These are phyloP conservation scores for Boletus rufocinnamomeus DNA, from an alignment of 768 basidiomycete genomes.

Conservation along the genomic window DNA sequence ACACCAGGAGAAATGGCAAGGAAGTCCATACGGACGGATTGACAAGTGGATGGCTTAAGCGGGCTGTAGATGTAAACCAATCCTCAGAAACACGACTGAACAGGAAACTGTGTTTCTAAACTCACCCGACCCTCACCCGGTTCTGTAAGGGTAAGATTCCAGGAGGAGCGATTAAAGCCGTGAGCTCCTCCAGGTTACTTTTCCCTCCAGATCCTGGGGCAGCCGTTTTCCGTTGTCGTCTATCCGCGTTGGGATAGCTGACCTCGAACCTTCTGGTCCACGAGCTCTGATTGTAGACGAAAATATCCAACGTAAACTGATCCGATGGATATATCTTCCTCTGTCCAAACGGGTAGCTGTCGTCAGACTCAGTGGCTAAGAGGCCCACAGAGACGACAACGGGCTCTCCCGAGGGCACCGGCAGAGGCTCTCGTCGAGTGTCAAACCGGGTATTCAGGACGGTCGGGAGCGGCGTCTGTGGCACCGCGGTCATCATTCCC, in stretches of 20 bases:
- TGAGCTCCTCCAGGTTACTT: constrained; percentile 29
- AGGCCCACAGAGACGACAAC: constrained; percentile 72
- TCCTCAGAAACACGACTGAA: constrained; percentile 2
- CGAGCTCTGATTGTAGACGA: constrained; percentile 80
- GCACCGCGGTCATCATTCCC: constrained; percentile 34
- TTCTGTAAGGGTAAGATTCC: constrained; percentile 79
- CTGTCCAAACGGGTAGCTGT: constrained; percentile 17
- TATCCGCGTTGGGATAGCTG: constrained; percentile 58
- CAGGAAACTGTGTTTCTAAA: constrained; percentile 15
- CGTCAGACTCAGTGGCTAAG: constrained; percentile 29
- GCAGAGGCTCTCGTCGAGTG: constrained; percentile 21
- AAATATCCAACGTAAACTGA: constrained; percentile 80
- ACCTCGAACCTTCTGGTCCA: constrained; percentile 80
- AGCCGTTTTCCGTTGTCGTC: constrained; percentile 39
- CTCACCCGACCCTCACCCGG: constrained; percentile 77
- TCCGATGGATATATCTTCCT: constrained; percentile 71
- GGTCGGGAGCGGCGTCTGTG: constrained; percentile 59
- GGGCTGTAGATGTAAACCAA: constrained; percentile 49
- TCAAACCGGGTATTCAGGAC: constrained; percentile 45
- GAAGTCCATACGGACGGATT: constrained; percentile 86
- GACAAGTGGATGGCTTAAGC: constrained; percentile 76
- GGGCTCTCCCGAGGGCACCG: constrained; percentile 46
- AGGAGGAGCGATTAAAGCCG: constrained; percentile 39
- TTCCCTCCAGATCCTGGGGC: constrained; percentile 22
- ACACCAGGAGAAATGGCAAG: constrained; percentile 79